phyloP scores from a whole-genome alignment of 176 grass and related monocot species.

The Panicum miliaceum region DNA sequence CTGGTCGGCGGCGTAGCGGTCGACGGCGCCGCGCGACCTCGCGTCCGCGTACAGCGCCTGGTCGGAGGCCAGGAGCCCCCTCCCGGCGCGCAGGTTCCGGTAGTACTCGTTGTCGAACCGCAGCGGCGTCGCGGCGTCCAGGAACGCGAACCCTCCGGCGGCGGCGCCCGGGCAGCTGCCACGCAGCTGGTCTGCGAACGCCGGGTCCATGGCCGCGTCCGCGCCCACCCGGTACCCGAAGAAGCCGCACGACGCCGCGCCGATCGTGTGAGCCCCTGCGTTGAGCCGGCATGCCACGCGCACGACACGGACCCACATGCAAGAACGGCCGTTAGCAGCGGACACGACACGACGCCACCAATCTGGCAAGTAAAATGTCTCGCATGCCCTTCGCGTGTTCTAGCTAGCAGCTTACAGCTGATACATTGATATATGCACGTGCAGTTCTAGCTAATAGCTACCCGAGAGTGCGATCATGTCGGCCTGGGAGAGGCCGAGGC shows the following conservation, averaged over 20 bases:
- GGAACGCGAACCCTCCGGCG: constrained; percentile 41
- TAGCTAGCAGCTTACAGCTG: neutral
- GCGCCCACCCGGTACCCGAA: constrained; percentile 42
- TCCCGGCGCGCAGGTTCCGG: constrained; percentile 50
- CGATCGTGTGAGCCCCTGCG: constrained; percentile 63
- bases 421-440: too few relatives aligned
- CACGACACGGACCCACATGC: neutral
- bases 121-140: constrained; percentile 52
- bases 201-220: constrained; percentile 47
- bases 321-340: constrained; percentile 24
- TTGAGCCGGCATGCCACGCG: too few relatives aligned
- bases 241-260: constrained; percentile 48
- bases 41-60: constrained; percentile 62
- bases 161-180: constrained; percentile 25
- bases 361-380: too few relatives aligned
- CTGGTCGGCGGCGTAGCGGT: constrained; percentile 56
- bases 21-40: constrained; percentile 52
- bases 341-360: neutral
- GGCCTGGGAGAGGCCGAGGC: constrained; percentile 56
- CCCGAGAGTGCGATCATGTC: constrained; percentile 80
- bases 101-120: constrained; percentile 70
- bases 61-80: constrained; percentile 65
- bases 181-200: constrained; percentile 38
- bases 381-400: neutral
- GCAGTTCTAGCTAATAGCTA: neutral